These are phyloP conservation scores for Pestalotiopsis sp. DNA, from an alignment of 2,329 filamentous ascomycete species.

Conservation along the genomic window DNA sequence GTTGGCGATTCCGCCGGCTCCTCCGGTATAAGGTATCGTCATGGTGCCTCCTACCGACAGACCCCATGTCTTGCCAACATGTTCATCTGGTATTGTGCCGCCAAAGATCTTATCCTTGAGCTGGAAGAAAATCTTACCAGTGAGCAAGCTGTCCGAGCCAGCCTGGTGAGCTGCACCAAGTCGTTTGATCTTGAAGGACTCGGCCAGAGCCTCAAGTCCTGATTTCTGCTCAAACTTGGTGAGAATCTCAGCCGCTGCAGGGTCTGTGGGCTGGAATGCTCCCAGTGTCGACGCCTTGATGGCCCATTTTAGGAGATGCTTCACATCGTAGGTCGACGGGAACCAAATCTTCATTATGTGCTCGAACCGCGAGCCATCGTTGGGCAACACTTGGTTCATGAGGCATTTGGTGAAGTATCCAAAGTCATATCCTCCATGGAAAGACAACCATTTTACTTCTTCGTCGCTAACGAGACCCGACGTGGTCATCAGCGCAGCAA, in stretches of 20 bases:
- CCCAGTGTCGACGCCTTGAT: conserved; percentile 68
- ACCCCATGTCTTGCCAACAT: conserved; percentile 91
- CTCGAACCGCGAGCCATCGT: conserved; percentile 89
- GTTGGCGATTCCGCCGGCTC: conserved; percentile 11
- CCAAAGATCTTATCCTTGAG: conserved; percentile 88
- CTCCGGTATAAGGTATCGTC: conserved; percentile 6
- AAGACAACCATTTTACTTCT: conserved; percentile 93
- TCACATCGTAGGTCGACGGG: conserved; percentile 91
- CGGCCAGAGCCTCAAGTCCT: conserved; percentile 89
- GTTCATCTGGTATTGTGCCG: conserved; percentile 78
- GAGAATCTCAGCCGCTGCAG: conserved; percentile 72
- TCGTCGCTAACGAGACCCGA: conserved; percentile 89
- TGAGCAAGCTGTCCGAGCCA: conserved; percentile 90
- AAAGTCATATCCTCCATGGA: conserved; percentile 98
- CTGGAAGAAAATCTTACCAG: conserved; percentile 93
- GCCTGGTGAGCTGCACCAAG: conserved; percentile 89
- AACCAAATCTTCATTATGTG: conserved; percentile 90
- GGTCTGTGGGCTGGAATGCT: conserved; percentile 66
- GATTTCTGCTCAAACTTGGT: conserved; percentile 88
- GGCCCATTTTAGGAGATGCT: conserved; percentile 93
- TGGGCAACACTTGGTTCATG: conserved; percentile 79
- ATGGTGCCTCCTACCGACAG: conserved; percentile 70
- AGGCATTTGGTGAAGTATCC: conserved; percentile 96
- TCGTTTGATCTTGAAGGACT: conserved; percentile 88
- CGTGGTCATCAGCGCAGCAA: conserved; percentile 86